These are phyloP conservation scores for Brassica incana DNA, from an alignment of 345 rosid species.

Conservation along the genomic window DNA sequence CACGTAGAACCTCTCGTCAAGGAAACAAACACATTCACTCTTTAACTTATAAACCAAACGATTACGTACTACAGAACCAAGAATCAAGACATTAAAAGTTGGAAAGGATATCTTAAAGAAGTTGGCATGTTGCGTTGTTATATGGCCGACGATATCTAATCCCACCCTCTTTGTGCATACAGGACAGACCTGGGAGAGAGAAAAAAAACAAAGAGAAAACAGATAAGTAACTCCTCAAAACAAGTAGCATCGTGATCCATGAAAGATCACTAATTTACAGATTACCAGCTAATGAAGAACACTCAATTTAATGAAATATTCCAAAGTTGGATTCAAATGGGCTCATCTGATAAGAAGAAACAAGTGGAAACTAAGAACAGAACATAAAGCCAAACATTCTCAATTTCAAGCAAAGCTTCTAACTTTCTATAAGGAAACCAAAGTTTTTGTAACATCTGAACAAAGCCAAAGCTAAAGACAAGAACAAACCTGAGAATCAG, in stretches of 20 bases:
- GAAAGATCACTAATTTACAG: slow-evolving; percentile 29
- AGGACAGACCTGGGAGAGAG: slow-evolving; percentile 61
- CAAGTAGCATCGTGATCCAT: slow-evolving; percentile 8
- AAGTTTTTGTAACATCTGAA: neutral
- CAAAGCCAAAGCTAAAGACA: neutral
- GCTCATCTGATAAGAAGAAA: slow-evolving; percentile 38
- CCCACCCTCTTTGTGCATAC: slow-evolving; percentile 76
- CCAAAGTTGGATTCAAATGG: slow-evolving; percentile 28
- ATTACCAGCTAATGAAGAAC: slow-evolving; percentile 22
- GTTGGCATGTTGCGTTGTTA: slow-evolving; percentile 68
- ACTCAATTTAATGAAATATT: neutral
- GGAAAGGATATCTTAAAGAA: slow-evolving; percentile 73
- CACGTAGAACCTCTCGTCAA: slow-evolving; percentile 55
- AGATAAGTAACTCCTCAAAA: neutral
- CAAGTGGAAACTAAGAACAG: slow-evolving; percentile 3
- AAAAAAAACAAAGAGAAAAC: neutral
- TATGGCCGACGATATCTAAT: slow-evolving; percentile 67
- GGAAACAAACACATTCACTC: slow-evolving; percentile 42
- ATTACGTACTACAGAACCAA: neutral
- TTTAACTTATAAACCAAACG: neutral
- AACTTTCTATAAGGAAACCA: neutral
- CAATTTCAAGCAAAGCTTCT: slow-evolving; percentile 4
- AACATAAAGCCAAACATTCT: neutral
- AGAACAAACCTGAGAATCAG: slow-evolving; percentile 3
- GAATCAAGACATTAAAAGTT: neutral